phyloP scores from a whole-genome alignment of 352 stramenopile species.

The Pythium rhizo-oryzae region DNA sequence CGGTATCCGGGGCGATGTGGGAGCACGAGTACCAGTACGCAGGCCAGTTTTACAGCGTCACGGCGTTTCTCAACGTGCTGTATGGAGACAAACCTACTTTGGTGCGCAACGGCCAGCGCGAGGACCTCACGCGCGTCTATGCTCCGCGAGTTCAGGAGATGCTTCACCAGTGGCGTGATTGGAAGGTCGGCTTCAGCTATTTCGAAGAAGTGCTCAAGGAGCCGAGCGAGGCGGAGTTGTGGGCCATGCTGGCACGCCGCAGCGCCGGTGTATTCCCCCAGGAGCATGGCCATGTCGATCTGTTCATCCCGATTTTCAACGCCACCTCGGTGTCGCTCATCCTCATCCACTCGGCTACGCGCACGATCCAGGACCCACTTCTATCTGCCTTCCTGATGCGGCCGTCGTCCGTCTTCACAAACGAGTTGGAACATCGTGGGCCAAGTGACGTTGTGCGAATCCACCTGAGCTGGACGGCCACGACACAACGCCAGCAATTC shows the following conservation, averaged over 20 bases:
- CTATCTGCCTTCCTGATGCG: neutral
- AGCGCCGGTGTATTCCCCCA: conserved; percentile 27
- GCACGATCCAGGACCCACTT: neutral
- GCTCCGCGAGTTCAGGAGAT: neutral
- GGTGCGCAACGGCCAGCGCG: neutral
- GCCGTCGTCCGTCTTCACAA: neutral
- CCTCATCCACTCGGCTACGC: neutral
- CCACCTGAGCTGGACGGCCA: neutral
- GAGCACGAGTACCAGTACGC: neutral
- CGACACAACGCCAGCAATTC: no score
- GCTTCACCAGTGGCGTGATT: conserved; percentile 7
- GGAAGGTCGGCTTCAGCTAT: conserved; percentile 34
- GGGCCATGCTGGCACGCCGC: conserved; percentile 32
- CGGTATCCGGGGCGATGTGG: no score
- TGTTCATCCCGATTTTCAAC: conserved; percentile 31
- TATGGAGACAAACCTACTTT: neutral
- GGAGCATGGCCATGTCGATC: neutral
- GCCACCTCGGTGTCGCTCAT: conserved; percentile 4
- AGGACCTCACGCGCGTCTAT: neutral
- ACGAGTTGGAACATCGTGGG: neutral
- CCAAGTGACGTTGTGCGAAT: neutral
- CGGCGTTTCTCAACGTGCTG: conserved; percentile 10
- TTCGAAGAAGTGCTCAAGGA: conserved; percentile 30
- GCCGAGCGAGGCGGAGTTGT: conserved; percentile 26
- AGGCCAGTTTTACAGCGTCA: conserved; percentile 11